Evolutionary conservation across 192 early-diverging fungal species (phyloP).

Genomic region (Borealophlyctis nickersoniae): DNA sequence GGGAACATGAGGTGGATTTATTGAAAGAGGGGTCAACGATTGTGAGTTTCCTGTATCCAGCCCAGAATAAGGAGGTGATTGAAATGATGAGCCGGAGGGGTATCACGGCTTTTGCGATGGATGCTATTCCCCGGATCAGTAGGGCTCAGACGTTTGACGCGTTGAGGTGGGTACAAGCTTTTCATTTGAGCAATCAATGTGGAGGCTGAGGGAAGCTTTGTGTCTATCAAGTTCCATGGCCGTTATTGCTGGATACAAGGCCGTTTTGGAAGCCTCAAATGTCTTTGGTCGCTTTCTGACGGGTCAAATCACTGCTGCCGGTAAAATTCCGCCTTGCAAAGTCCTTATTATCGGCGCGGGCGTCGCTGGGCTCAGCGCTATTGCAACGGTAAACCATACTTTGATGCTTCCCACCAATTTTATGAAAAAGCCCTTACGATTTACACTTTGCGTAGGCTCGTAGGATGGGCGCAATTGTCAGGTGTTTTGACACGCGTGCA

Average conservation of each 20-base stretch:
- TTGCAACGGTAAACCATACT: slow-evolving; percentile 31
- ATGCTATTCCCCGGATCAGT: slow-evolving; percentile 23
- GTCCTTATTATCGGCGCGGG: slow-evolving; percentile 38
- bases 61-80: slow-evolving; percentile 20
- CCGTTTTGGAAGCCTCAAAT: slow-evolving; percentile 33
- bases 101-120: not conserved
- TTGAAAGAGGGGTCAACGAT: slow-evolving; percentile 25
- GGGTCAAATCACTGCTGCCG: slow-evolving; percentile 40
- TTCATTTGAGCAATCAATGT: slow-evolving; percentile 12
- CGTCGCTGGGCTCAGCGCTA: slow-evolving; percentile 34
- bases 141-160: slow-evolving; percentile 37
- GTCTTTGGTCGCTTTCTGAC: slow-evolving; percentile 36
- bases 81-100: slow-evolving; percentile 1
- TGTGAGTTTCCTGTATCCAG: slow-evolving; percentile 27
- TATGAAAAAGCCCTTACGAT: too few relatives aligned
- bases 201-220: too few relatives aligned
- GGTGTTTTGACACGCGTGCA: slow-evolving; percentile 33
- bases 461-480: slow-evolving; percentile 35
- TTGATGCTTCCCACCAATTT: too few relatives aligned
- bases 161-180: slow-evolving; percentile 17
- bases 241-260: slow-evolving; percentile 39
- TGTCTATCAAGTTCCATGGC: slow-evolving; percentile 29
- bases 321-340: slow-evolving; percentile 36
- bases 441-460: too few relatives aligned
- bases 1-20: not conserved